These are phyloP conservation scores for Clonostachys sp. DNA, from an alignment of 2,329 filamentous ascomycete species.

Conservation along the genomic window DNA sequence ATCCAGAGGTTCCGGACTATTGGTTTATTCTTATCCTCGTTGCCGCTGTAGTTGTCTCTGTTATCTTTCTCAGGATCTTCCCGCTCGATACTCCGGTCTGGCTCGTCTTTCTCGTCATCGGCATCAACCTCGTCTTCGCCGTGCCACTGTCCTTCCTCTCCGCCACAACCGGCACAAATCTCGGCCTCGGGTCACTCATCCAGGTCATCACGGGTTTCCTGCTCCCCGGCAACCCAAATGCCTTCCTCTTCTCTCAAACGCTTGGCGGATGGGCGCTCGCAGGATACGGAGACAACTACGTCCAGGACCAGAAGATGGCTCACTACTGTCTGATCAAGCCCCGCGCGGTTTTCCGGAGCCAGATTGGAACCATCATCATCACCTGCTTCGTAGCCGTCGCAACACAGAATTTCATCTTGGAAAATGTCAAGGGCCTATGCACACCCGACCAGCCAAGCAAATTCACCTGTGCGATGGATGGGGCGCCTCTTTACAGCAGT, in stretches of 20 bases:
- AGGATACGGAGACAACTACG: too few relatives aligned
- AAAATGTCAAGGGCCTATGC: slow-evolving; percentile 18
- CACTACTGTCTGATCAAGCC: slow-evolving; percentile 41
- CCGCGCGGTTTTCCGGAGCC: slow-evolving; percentile 24
- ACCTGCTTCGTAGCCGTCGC: slow-evolving; percentile 25
- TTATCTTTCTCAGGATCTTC: slow-evolving; percentile 26
- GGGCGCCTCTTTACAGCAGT: slow-evolving; percentile 26
- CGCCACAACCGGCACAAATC: slow-evolving; percentile 33
- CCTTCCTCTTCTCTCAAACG: slow-evolving; percentile 41
- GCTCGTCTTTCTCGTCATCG: slow-evolving; percentile 37
- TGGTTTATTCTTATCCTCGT: slow-evolving; percentile 33
- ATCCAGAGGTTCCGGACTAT: slow-evolving; percentile 39
- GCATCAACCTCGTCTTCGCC: slow-evolving; percentile 33
- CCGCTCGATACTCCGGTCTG: slow-evolving; percentile 34
- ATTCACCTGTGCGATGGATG: slow-evolving; percentile 18
- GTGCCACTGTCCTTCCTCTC: slow-evolving; percentile 37
- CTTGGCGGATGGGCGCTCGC: slow-evolving; percentile 12
- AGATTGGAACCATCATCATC: slow-evolving; percentile 24
- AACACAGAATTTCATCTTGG: slow-evolving; percentile 27
- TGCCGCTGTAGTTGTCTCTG: slow-evolving; percentile 22
- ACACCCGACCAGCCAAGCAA: slow-evolving; percentile 12
- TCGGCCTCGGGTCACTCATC: slow-evolving; percentile 37
- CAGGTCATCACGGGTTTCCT: slow-evolving; percentile 40
- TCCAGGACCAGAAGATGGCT: slow-evolving; percentile 17
- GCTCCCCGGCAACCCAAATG: slow-evolving; percentile 34